Conservation (phyloP, 2,329 filamentous ascomycete genomes). For the Ophiocordyceps sinensis region DNA sequence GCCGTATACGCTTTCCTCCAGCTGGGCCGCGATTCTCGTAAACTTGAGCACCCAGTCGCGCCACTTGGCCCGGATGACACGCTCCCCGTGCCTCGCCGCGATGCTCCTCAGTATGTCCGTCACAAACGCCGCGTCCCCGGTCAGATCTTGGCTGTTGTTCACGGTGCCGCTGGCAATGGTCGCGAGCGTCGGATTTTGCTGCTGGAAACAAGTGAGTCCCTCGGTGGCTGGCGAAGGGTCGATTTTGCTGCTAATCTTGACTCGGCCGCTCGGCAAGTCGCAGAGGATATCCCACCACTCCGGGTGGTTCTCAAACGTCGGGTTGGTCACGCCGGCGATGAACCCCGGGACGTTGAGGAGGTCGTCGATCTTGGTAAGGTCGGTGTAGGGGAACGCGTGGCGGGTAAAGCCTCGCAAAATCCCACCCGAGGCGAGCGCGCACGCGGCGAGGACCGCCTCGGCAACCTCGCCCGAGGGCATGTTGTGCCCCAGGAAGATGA, state of each 20-base stretch:
- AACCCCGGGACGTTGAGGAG: constrained; percentile 92
- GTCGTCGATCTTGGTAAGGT: constrained; percentile 95
- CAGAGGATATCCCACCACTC: constrained; percentile 99
- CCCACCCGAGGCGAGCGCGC: constrained; percentile 82
- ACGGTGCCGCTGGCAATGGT: constrained; percentile 28
- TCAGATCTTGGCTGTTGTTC: constrained; percentile 47
- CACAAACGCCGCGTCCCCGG: constrained; percentile 83
- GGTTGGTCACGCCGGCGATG: constrained; percentile 95
- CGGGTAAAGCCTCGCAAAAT: constrained; percentile 87
- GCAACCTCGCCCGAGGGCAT: constrained; percentile 91
- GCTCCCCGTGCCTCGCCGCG: constrained; percentile 72
- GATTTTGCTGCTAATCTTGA: constrained; percentile 87
- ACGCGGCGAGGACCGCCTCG: constrained; percentile 95
- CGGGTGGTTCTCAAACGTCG: constrained; percentile 83
- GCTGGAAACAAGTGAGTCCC: constrained; percentile 75
- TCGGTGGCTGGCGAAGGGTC: constrained; percentile 72
- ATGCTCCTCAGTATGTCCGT: constrained; percentile 73
- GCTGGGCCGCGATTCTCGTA: constrained; percentile 79
- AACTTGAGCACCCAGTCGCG: constrained; percentile 91
- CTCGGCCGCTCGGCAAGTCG: constrained; percentile 78
- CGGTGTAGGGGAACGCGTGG: constrained; percentile 95
- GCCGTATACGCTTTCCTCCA: constrained; percentile 91
- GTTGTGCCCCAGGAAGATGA: constrained; percentile 93
- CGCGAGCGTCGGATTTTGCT: constrained; percentile 50
- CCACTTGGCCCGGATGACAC: constrained; percentile 84